A percentile compares a stretch with the other conserved stretches of the same genome.
Conservation (phyloP, 2,329 filamentous ascomycete genomes). For the Blastomyces parvus region DNA sequence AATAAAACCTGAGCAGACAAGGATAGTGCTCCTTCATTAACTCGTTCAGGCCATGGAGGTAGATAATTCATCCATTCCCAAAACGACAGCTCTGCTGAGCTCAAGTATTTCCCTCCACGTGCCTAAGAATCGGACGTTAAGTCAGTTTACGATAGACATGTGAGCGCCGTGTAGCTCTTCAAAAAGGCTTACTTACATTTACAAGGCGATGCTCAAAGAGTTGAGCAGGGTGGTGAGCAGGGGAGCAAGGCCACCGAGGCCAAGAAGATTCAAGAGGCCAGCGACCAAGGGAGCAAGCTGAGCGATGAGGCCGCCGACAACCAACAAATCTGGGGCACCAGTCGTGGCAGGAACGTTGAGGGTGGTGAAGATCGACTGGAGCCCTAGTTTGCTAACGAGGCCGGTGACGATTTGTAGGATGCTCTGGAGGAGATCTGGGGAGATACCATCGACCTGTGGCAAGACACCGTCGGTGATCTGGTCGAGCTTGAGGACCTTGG, state of each 20-base stretch:
- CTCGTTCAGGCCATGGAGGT: not conserved
- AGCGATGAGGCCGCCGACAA: conserved; percentile 3
- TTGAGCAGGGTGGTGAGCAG: conserved; percentile 1
- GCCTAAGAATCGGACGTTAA: not conserved
- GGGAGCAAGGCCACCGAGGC: not conserved
- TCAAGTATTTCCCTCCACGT: not conserved
- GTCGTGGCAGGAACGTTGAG: not conserved
- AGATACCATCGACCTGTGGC: not conserved
- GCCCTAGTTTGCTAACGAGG: not conserved
- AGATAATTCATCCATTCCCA: not conserved
- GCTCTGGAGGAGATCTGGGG: not conserved
- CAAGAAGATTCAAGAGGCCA: not conserved
- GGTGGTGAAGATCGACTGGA: not conserved
- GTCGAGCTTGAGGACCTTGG: conserved; percentile 4
- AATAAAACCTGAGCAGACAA: not conserved
- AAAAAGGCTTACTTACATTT: not conserved
- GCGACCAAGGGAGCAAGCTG: not conserved
- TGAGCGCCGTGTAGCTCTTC: too few relatives aligned
- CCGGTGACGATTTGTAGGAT: not conserved
- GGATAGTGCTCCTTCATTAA: not conserved
- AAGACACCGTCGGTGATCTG: not conserved
- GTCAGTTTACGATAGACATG: not conserved
- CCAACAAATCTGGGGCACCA: not conserved
- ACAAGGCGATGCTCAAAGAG: not conserved
- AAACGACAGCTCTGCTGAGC: not conserved